A percentile compares a stretch with the other conserved stretches of the same genome.
phyloP scores from a whole-genome alignment of 23 red algal species.

The Agarophyton chilense region DNA sequence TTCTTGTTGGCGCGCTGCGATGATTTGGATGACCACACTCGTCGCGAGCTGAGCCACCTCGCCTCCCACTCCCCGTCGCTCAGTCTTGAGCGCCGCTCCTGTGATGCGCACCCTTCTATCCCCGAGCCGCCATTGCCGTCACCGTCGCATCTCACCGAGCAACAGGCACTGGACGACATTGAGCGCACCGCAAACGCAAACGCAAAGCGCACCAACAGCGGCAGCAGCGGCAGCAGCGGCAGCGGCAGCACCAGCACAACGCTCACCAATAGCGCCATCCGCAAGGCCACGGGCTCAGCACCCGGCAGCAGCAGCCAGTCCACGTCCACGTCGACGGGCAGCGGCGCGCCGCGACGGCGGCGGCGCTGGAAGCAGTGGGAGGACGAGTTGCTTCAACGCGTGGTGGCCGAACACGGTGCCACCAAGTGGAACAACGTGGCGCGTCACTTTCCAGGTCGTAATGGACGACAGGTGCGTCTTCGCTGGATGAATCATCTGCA shows the following conservation, averaged over 20 bases:
- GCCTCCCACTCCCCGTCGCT: constrained; percentile 22
- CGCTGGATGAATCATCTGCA: constrained; percentile 95
- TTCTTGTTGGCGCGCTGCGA: constrained; percentile 21
- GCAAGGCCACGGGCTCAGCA: background rate
- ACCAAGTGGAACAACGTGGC: constrained; percentile 82
- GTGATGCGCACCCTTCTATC: no score
- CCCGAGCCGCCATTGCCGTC: no score
- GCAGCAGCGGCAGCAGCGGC: background rate
- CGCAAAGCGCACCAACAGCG: background rate
- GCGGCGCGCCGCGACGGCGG: constrained; percentile 6
- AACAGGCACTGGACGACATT: constrained; percentile 19
- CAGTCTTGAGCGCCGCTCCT: no score
- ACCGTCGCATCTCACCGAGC: background rate
- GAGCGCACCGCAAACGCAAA: constrained; percentile 4
- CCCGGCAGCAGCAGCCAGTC: background rate
- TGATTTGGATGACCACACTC: constrained; percentile 27
- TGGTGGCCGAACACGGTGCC: constrained; percentile 67
- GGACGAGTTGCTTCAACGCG: constrained; percentile 65
- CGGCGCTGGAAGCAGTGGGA: constrained; percentile 81
- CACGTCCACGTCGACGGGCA: constrained; percentile 1
- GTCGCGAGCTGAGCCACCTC: constrained; percentile 13
- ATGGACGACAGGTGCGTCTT: constrained; percentile 91
- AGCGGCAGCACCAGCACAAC: no score
- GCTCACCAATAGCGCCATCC: background rate
- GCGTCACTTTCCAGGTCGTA: constrained; percentile 75